phyloP scores from a whole-genome alignment of 129 eudicot genomes.

The Mikania micrantha region DNA sequence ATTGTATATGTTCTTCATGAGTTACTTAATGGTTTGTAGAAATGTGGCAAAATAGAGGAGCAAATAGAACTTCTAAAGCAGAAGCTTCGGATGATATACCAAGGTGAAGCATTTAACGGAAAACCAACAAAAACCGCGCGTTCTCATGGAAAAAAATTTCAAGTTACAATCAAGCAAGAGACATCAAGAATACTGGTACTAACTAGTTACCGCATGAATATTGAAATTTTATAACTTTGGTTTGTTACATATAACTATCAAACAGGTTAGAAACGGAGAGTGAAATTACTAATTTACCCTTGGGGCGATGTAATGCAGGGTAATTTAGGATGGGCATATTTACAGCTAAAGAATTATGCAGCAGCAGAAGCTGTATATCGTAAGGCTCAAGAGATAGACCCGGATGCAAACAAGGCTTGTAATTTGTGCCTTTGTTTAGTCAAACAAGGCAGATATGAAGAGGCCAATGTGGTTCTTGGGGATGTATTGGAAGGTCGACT shows the following conservation, averaged over 20 bases:
- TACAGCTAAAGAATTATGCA: slow-evolving; percentile 54
- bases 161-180: slow-evolving; percentile 69
- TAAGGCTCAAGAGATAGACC: slow-evolving; percentile 62
- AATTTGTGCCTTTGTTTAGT: slow-evolving; percentile 54
- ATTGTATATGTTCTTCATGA: neutral
- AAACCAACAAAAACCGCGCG: slow-evolving; percentile 87
- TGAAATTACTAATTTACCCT: neutral
- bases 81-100: slow-evolving; percentile 56
- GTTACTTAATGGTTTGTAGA: slow-evolving; percentile 36
- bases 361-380: slow-evolving; percentile 66
- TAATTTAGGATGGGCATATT: slow-evolving; percentile 80
- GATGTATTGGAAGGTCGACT: slow-evolving; percentile 46
- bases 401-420: slow-evolving; percentile 73
- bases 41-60: slow-evolving; percentile 72
- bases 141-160: slow-evolving; percentile 78
- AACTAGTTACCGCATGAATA: neutral
- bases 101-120: slow-evolving; percentile 78
- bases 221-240: neutral
- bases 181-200: slow-evolving; percentile 76
- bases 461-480: slow-evolving; percentile 44
- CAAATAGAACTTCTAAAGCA: slow-evolving; percentile 57
- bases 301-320: slow-evolving; percentile 42
- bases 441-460: slow-evolving; percentile 42
- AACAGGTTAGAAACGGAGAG: neutral
- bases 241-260: neutral